Conservation (phyloP, 129 eudicot species). For the Sambucus nigra region DNA sequence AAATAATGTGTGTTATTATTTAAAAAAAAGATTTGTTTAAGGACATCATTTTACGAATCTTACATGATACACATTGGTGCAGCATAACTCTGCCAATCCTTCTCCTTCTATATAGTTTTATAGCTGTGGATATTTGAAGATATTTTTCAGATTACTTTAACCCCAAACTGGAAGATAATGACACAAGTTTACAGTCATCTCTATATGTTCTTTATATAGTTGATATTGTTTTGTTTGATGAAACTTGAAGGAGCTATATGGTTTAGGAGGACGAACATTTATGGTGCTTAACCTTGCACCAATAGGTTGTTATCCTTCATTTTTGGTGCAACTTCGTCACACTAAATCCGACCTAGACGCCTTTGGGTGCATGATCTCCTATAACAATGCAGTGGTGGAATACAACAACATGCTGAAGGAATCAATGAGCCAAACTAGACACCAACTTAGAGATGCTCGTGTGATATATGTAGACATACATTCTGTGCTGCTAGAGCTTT, state of each 20-base stretch:
- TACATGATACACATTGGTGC: too few species aligned
- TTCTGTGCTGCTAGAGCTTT: conserved; percentile 61
- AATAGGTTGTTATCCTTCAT: conserved; percentile 83
- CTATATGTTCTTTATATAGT: too few species aligned
- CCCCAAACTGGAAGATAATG: too few species aligned
- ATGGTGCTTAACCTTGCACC: conserved; percentile 83
- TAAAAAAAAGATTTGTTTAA: too few species aligned
- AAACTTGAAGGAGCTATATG: conserved; percentile 47
- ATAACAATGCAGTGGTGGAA: conserved; percentile 58
- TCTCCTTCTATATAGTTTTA: too few species aligned
- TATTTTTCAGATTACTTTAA: too few species aligned
- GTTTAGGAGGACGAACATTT: conserved; percentile 73
- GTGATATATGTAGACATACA: conserved; percentile 62
- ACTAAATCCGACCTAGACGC: conserved; percentile 46
- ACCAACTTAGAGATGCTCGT: conserved; percentile 38
- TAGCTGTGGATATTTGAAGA: too few species aligned
- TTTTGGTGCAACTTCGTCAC: conserved; percentile 77
- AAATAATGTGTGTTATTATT: too few species aligned
- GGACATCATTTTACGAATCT: too few species aligned
- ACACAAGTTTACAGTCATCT: too few species aligned
- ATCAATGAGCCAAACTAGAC: conserved; percentile 39
- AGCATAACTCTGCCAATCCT: too few species aligned
- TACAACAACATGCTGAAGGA: conserved; percentile 71
- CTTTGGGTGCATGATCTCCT: conserved; percentile 69
- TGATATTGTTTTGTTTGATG: neutral